These are phyloP conservation scores for Nigrospora oryzae DNA, from an alignment of 2,329 filamentous ascomycete genomes.

Conservation along the genomic window DNA sequence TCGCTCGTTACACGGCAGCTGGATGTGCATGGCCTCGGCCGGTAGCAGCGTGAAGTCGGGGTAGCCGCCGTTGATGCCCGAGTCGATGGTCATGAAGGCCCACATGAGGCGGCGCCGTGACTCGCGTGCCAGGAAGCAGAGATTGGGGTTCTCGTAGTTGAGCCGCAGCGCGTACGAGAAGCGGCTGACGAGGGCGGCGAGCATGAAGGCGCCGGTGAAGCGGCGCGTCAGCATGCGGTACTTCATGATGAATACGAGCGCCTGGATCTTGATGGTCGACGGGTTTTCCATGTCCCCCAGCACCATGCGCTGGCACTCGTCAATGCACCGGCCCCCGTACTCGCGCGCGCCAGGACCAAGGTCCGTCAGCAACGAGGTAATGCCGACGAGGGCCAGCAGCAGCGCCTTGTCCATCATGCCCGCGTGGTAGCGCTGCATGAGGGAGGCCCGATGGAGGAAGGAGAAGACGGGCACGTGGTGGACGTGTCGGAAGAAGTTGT, in stretches of 20 bases:
- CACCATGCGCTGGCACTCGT: constrained; percentile 44
- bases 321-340: constrained; percentile 44
- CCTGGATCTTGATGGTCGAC: constrained; percentile 46
- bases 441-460: constrained; percentile 49
- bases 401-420: constrained; percentile 47
- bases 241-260: constrained; percentile 36
- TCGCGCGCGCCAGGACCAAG: constrained; percentile 42
- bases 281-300: constrained; percentile 44
- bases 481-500: constrained; percentile 49
- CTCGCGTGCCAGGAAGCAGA: constrained; percentile 34
- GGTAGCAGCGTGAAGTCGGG: constrained; percentile 31
- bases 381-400: constrained; percentile 44
- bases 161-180: constrained; percentile 40
- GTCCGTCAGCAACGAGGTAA: constrained; percentile 47
- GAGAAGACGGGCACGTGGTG: constrained; percentile 52
- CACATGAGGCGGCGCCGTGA: constrained; percentile 36
- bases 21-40: constrained; percentile 26
- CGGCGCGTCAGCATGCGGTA: constrained; percentile 35
- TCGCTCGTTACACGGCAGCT: constrained; percentile 33
- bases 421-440: constrained; percentile 50
- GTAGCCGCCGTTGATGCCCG: constrained; percentile 31
- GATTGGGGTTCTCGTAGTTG: constrained; percentile 36
- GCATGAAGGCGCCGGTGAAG: constrained; percentile 38
- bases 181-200: constrained; percentile 34
- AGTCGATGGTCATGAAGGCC: constrained; percentile 35